A percentile compares a stretch with the other conserved stretches of the same genome.
phyloP scores from a whole-genome alignment of 306 rosid species.

The Senna siamea region DNA sequence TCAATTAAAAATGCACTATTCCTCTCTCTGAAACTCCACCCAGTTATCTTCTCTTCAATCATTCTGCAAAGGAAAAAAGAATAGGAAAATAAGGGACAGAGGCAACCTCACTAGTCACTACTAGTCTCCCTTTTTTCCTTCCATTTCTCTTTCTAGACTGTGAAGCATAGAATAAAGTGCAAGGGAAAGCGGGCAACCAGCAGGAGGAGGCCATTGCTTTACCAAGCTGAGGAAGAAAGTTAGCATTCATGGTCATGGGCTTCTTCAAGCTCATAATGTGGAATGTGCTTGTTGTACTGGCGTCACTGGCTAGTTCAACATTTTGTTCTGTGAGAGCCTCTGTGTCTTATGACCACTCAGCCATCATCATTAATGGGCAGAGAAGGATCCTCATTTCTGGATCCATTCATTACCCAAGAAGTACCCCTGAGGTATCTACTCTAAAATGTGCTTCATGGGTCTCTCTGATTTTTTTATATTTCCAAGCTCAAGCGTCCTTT shows the following conservation, averaged over 20 bases:
- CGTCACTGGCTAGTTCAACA: constrained; percentile 47
- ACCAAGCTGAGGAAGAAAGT: constrained; percentile 36
- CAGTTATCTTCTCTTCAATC: constrained; percentile 4
- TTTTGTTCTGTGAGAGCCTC: constrained; percentile 62
- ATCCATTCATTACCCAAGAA: constrained; percentile 98
- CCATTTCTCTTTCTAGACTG: constrained; percentile 41
- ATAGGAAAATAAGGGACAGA: not conserved
- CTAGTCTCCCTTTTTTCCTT: constrained; percentile 29
- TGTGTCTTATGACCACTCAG: constrained; percentile 81
- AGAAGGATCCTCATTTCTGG: constrained; percentile 92
- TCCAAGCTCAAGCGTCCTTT: not conserved
- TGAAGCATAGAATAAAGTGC: constrained; percentile 71
- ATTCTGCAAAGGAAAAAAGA: constrained; percentile 8
- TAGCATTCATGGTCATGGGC: constrained; percentile 48
- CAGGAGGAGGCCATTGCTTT: constrained; percentile 47
- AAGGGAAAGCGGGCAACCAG: constrained; percentile 25
- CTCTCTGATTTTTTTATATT: not conserved
- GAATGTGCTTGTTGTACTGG: constrained; percentile 52
- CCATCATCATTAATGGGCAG: constrained; percentile 89
- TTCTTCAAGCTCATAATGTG: constrained; percentile 62
- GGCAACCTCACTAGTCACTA: constrained; percentile 28
- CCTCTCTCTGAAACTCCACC: constrained; percentile 25
- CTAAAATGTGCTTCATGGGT: constrained; percentile 54
- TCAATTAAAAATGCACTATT: not conserved
- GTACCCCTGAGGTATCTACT: constrained; percentile 82